Percentiles rank a stretch among this genome's conserved stretches.
Conservation (phyloP, 352 stramenopile species). For the Aphanomyces stellatus region DNA sequence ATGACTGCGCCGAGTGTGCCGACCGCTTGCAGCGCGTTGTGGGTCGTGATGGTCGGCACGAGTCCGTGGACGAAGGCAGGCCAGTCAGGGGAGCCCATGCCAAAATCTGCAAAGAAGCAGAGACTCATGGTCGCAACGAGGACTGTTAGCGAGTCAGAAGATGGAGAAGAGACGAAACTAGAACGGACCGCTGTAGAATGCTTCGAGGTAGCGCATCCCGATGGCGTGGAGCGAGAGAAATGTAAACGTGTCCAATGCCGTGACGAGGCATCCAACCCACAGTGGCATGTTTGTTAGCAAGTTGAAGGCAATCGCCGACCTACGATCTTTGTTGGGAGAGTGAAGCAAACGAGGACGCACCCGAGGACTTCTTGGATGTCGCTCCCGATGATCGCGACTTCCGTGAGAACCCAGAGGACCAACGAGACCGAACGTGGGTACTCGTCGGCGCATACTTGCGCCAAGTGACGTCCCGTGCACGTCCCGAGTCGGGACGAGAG, state of each 20-base stretch:
- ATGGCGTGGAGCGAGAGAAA: constrained; percentile 91
- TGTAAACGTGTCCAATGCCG: constrained; percentile 35
- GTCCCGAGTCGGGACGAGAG: constrained; percentile 89
- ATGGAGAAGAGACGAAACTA: too few species aligned
- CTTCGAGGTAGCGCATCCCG: constrained; percentile 90
- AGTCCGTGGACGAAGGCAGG: constrained; percentile 62
- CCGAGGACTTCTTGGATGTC: constrained; percentile 91
- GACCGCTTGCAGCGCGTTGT: constrained; percentile 78
- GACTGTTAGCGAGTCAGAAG: too few species aligned
- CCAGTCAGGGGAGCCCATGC: too few species aligned
- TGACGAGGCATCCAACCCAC: constrained; percentile 83
- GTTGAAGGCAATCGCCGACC: constrained; percentile 88
- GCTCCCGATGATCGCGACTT: constrained; percentile 87
- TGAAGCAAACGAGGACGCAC: too few species aligned
- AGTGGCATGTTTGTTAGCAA: constrained; percentile 86
- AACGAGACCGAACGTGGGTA: constrained; percentile 74
- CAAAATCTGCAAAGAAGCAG: too few species aligned
- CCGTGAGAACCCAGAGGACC: constrained; percentile 87
- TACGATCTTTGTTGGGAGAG: too few species aligned
- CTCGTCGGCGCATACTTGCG: constrained; percentile 71
- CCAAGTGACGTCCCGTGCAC: constrained; percentile 87
- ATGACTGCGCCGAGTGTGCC: constrained; percentile 92
- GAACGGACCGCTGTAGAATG: constrained; percentile 90
- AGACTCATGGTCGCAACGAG: too few species aligned
- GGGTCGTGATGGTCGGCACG: constrained; percentile 51